Conservation (phyloP, 345 rosid species). For the Limnanthes douglasii region DNA sequence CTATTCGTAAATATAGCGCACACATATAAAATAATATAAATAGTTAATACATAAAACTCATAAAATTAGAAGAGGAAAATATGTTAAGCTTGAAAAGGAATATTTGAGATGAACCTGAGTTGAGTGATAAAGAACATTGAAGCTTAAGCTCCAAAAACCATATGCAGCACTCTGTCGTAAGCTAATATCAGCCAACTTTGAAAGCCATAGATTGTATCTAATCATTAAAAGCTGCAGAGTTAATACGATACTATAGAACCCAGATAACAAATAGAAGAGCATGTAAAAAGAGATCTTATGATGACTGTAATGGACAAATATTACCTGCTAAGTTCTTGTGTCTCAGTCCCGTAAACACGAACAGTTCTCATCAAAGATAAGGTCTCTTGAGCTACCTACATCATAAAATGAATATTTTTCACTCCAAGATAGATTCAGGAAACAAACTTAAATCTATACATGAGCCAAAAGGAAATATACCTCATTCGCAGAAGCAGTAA, state of each 20-base stretch:
- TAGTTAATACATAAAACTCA: too few species aligned
- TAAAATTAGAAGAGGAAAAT: background rate
- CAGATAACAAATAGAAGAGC: slow-evolving; percentile 3
- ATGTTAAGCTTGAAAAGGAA: slow-evolving; percentile 1
- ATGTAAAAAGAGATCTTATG: slow-evolving; percentile 1
- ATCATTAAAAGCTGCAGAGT: slow-evolving; percentile 10
- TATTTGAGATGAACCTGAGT: slow-evolving; percentile 46
- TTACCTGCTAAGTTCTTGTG: slow-evolving; percentile 60
- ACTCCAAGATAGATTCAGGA: background rate
- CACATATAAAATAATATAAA: too few species aligned
- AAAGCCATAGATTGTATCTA: slow-evolving; percentile 76
- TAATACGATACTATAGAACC: background rate
- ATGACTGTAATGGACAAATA: background rate
- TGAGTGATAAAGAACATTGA: slow-evolving; percentile 83
- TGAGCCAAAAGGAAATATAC: slow-evolving; percentile 21
- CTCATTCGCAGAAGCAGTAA: slow-evolving; percentile 86
- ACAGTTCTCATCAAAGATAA: slow-evolving; percentile 93
- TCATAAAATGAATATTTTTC: slow-evolving; percentile 3
- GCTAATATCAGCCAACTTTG: slow-evolving; percentile 68
- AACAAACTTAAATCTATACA: slow-evolving; percentile 8
- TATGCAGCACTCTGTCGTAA: slow-evolving; percentile 94
- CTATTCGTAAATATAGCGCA: too few species aligned
- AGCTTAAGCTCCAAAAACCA: slow-evolving; percentile 88
- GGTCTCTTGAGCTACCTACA: slow-evolving; percentile 95
- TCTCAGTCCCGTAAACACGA: slow-evolving; percentile 92